Evolutionary conservation across 371 early-diverging fungal species (phyloP).

Genomic region (Mortierella sp.): DNA sequence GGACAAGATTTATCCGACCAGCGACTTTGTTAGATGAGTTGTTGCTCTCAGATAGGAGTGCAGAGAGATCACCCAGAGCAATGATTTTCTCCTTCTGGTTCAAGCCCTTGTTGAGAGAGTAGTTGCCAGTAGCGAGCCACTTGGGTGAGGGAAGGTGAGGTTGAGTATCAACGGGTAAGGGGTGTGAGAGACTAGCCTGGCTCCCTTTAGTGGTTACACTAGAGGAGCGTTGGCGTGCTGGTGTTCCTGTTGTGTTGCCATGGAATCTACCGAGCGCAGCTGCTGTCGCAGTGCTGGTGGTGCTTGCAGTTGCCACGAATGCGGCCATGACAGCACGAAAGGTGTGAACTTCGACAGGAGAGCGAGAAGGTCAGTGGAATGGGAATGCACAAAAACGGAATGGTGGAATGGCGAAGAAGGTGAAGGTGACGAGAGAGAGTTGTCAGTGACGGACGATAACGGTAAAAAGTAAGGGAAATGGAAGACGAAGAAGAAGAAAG

Average conservation of each 20-base stretch:
- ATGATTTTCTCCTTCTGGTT: slow-evolving; percentile 11
- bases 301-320: slow-evolving; percentile 12
- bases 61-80: slow-evolving; percentile 21
- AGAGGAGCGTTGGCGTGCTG: slow-evolving; percentile 44
- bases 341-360: neutral
- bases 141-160: slow-evolving; percentile 7
- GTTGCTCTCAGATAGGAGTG: slow-evolving; percentile 23
- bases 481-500: too few species aligned
- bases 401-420: neutral
- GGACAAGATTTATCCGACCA: slow-evolving; percentile 54
- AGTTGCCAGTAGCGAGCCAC: neutral
- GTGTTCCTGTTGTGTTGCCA: slow-evolving; percentile 9
- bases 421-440: neutral
- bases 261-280: slow-evolving; percentile 46
- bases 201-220: slow-evolving; percentile 21
- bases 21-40: slow-evolving; percentile 13
- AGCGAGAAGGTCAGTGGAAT: neutral
- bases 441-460: neutral
- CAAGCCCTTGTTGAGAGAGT: slow-evolving; percentile 9
- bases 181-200: neutral
- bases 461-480: too few species aligned
- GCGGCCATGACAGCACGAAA: slow-evolving; percentile 1
- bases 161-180: neutral
- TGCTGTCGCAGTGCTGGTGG: slow-evolving; percentile 13
- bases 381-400: neutral